Evolutionary conservation across 768 basidiomycete species (phyloP).

Genomic region (Cystobasidium onofrii): DNA sequence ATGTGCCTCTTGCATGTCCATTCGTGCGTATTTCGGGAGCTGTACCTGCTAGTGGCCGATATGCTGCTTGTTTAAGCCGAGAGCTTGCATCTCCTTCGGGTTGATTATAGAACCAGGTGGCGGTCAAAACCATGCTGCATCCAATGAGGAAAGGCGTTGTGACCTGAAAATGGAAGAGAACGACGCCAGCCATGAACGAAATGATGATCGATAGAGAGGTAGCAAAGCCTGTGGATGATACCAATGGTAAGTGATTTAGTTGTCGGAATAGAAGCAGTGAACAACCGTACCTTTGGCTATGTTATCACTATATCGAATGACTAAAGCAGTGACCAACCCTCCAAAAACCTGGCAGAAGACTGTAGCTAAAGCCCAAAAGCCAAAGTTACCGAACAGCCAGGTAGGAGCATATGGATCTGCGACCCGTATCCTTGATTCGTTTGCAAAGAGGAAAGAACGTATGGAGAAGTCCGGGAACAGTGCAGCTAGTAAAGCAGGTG

Average conservation of each 20-base stretch:
- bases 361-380: conserved; percentile 82
- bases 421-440: neutral
- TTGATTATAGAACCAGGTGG: conserved; percentile 85
- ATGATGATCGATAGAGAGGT: conserved; percentile 89
- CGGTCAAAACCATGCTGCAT: conserved; percentile 68
- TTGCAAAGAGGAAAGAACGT: conserved; percentile 46
- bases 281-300: conserved; percentile 38
- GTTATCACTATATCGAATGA: conserved; percentile 65
- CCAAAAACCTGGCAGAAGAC: conserved; percentile 80
- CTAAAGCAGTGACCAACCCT: conserved; percentile 83
- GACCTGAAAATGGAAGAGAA: conserved; percentile 80
- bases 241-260: conserved; percentile 57
- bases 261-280: neutral
- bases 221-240: conserved; percentile 61
- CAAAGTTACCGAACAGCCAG: conserved; percentile 73
- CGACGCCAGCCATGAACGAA: conserved; percentile 84
- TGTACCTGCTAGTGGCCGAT: neutral
- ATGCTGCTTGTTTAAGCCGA: neutral
- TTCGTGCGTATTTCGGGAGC: neutral
- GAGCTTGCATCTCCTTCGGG: conserved; percentile 6
- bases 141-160: conserved; percentile 78
- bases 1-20: neutral
- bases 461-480: conserved; percentile 35
- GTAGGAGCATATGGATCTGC: neutral
- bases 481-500: conserved; percentile 71